Base-by-base conservation (phyloP, 2,329 filamentous ascomycete genomes). In the Penicillium paneum region DNA sequence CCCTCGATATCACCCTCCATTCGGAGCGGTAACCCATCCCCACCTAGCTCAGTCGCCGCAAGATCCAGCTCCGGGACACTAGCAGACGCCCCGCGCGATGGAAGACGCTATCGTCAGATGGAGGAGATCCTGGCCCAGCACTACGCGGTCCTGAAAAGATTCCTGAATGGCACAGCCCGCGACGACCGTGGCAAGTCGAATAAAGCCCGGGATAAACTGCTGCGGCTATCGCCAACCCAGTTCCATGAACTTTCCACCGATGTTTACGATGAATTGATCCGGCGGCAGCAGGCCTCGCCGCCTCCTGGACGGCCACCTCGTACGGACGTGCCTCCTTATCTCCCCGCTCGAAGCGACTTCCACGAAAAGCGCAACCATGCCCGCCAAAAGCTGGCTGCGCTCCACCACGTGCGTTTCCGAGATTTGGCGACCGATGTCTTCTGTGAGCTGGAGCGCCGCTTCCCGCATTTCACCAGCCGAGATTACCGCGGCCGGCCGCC, bases 161-260 rank as follows among this genome's bases (percentile, higher is more conserved):
- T 89, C 69, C 81, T 97, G 36, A 83, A 83, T 10, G 80, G 81
- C 60, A 86, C 83, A 39, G 82, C 85, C 52, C 86, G 86, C 67
- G 89, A 95, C 71, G 89, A 91, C 63, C 85, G 87, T 59, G 83
- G 85, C 46, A 87, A 87, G 48, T 87, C 90, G 28, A 96, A 95
- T 75, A 88, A 92, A 74, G 94, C 94, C 52, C 87, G 92, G 67
- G 94, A 97, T 75, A 99, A 99, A 80, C 81, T 97, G 54, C 81
- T 97, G 56, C 86, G 93, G 55, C 82, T 99, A 48, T 96, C 92
- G 0, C 81, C 88, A 1, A 90, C 96, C 28, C 94, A 99, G 73
- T 97, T 99, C 73, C 91, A 96, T 74, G 94, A 99, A 76, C 82
- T 99, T 59, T 97, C 92, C 75, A 97, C 93, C 54, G 94, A 99